Conservation (phyloP, 2,329 filamentous ascomycete species). For the Beauveria asiatica region DNA sequence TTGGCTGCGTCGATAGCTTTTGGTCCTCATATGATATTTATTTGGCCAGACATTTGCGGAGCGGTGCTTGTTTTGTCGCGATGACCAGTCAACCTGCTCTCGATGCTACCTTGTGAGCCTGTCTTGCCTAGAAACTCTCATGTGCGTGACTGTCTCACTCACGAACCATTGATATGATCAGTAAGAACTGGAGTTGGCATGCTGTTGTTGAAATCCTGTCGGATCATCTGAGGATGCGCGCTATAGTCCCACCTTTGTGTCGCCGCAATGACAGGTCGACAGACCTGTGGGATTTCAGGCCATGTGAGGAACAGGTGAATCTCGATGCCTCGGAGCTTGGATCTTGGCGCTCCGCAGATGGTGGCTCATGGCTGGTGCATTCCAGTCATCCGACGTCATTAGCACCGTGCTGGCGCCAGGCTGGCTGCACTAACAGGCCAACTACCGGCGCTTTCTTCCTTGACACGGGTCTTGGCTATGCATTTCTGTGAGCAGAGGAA, state of each 20-base stretch:
- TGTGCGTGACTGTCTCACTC: too few relatives aligned
- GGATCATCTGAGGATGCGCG: background rate
- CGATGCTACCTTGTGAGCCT: background rate
- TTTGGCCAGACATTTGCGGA: background rate
- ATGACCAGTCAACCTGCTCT: background rate
- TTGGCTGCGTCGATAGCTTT: background rate
- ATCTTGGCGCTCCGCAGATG: conserved; percentile 4
- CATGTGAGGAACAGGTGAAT: background rate
- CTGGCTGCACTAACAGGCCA: conserved; percentile 23
- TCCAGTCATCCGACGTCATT: conserved; percentile 7
- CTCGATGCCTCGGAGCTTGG: background rate
- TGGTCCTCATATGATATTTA: background rate
- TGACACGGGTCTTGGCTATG: background rate
- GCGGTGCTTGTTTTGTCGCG: background rate
- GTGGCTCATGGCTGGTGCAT: conserved; percentile 4
- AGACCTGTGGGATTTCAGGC: background rate
- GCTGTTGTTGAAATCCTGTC: background rate
- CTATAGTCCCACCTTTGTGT: too few relatives aligned
- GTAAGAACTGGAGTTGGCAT: background rate
- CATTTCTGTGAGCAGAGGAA: background rate
- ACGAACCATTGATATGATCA: background rate
- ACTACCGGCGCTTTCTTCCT: background rate
- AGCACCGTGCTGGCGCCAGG: background rate
- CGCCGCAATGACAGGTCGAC: too few relatives aligned
- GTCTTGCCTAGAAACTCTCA: too few relatives aligned